Percentiles rank a stretch among this genome's conserved stretches.
These are phyloP conservation scores for Selaginella moellendorffii DNA, from an alignment of 75 land plant genomes.

Conservation along the genomic window DNA sequence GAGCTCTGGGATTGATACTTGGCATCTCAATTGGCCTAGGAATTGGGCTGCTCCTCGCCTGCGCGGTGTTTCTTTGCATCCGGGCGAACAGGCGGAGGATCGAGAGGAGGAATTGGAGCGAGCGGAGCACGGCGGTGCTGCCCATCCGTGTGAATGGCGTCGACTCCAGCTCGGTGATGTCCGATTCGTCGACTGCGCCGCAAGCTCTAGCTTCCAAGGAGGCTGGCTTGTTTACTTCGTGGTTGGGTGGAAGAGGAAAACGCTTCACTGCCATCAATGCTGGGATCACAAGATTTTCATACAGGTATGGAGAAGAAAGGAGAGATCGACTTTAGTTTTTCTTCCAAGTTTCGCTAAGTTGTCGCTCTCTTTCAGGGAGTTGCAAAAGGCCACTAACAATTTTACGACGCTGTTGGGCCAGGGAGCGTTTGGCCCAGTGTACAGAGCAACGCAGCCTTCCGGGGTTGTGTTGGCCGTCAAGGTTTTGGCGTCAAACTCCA, in stretches of 20 bases:
- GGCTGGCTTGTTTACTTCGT: constrained; percentile 4
- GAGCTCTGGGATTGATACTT: constrained; percentile 31
- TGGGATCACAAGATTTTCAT: constrained; percentile 61
- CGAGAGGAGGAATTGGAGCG: constrained; percentile 17
- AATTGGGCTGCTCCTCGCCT: constrained; percentile 51
- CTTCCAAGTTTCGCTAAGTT: neutral
- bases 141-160: constrained; percentile 54
- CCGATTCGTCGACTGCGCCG: constrained; percentile 23
- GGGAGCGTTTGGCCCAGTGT: constrained; percentile 95
- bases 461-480: constrained; percentile 72
- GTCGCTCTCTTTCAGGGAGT: constrained; percentile 37
- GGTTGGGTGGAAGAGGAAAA: constrained; percentile 35
- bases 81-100: constrained; percentile 10
- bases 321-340: too few relatives aligned
- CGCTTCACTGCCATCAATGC: constrained; percentile 17
- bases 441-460: constrained; percentile 61
- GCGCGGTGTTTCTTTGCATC: constrained; percentile 29
- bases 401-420: constrained; percentile 71
- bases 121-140: constrained; percentile 21
- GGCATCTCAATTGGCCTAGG: constrained; percentile 55
- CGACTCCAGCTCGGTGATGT: constrained; percentile 42
- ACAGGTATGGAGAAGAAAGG: too few relatives aligned
- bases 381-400: constrained; percentile 75
- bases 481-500: constrained; percentile 67
- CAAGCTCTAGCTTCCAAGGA: constrained; percentile 5